Conservation (phyloP, 805 yeast genomes). For the Yamadazyma philogaea region DNA sequence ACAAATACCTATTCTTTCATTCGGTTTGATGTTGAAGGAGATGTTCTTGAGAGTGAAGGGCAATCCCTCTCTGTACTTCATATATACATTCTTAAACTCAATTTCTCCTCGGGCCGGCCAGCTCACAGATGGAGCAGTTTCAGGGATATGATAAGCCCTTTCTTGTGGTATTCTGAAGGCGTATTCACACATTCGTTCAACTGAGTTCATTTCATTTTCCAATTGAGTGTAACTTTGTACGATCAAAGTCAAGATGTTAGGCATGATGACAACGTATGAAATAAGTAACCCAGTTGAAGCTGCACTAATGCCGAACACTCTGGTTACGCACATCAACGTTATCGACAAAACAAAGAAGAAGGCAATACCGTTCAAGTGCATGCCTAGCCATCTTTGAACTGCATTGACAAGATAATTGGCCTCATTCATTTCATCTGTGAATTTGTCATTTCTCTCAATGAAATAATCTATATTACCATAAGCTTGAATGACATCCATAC, state of each 20-base stretch:
- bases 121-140: constrained; percentile 35
- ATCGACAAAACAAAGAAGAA: constrained; percentile 27
- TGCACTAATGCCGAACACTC: constrained; percentile 32
- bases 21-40: constrained; percentile 42
- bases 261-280: constrained; percentile 33
- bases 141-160: constrained; percentile 50
- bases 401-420: constrained; percentile 35
- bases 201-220: constrained; percentile 41
- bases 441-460: constrained; percentile 22
- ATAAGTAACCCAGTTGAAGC: constrained; percentile 37
- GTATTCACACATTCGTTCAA: constrained; percentile 35
- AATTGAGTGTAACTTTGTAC: constrained; percentile 34
- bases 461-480: constrained; percentile 25
- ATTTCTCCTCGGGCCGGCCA: constrained; percentile 55
- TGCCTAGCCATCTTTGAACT: constrained; percentile 37
- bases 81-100: constrained; percentile 45
- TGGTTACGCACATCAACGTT: constrained; percentile 31
- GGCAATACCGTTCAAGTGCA: constrained; percentile 32
- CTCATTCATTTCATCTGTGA: constrained; percentile 33
- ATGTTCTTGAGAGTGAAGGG: constrained; percentile 55
- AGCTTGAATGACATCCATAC: constrained; percentile 37
- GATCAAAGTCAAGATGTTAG: constrained; percentile 33
- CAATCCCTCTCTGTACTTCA: constrained; percentile 56
- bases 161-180: constrained; percentile 68
- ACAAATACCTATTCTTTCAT: constrained; percentile 77